Evolutionary conservation across 805 yeast genomes (phyloP), one percentile per base, ranked within the genome.

Genomic region (Ogataea dorogensis): DNA sequence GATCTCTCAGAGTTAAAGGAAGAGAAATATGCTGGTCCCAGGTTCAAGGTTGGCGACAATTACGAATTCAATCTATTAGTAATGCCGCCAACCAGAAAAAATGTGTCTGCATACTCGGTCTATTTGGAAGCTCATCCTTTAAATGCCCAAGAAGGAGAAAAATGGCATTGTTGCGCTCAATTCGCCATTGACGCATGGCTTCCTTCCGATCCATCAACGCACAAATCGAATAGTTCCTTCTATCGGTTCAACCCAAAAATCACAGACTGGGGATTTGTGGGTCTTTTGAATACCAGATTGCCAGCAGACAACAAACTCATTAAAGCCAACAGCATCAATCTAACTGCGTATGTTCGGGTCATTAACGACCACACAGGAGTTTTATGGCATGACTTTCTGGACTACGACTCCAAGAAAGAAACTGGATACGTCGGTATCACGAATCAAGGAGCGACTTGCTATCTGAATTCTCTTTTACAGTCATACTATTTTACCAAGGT

Each of bases 371-470:
- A 87, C 15, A 93, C 98, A 0, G 96, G 96, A 3, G 95, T 89
- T 1, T 66, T 93, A 42, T 93, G 97, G 96, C 94, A 87, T 56
- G 84, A 83, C 56, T 87, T 88, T 49, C 44, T 71, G 25, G 83
- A 86, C 52, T 86, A 86, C 61, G 87, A 93, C 60, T 88, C 97
- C 2, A 87, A 88, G 57, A 75, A 79, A 50, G 78, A 68, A 34
- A 86, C 98, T 0, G 97, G 98, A 0, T 88, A 71, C 56, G 95
- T 88, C 7, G 99, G 99, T 1, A 75, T 93, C 44, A 81, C 78
- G 47, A 93, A 93, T 55, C 99, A 93, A 65, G 99, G 98, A 45
- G 99, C 99, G 2, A 93, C 99, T 0, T 93, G 99, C 60, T 93
- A 93, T 62, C 73, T 93, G 56, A 93, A 93, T 59, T 91, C 98